A percentile compares a stretch with the other conserved stretches of the same genome.
Conservation (phyloP, 2,329 filamentous ascomycete species). For the Venturia asperata region DNA sequence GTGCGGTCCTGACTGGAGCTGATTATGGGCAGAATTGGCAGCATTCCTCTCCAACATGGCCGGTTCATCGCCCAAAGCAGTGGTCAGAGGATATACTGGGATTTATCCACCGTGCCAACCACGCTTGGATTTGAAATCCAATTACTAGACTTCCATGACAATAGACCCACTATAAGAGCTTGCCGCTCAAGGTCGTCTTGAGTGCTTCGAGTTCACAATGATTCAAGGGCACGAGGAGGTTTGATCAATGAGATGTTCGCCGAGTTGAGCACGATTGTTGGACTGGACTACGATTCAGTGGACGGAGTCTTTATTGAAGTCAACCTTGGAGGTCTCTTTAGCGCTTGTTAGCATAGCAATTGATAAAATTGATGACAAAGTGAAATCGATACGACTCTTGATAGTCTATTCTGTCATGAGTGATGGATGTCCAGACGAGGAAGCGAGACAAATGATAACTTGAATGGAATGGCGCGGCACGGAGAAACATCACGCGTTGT, state of each 20-base stretch:
- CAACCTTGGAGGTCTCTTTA: slow-evolving; percentile 1
- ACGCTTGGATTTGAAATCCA: not conserved
- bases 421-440: not conserved
- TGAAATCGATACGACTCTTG: not conserved
- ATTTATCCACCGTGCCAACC: slow-evolving; percentile 10
- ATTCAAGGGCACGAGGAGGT: slow-evolving; percentile 13
- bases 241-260: not conserved
- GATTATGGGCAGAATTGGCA: slow-evolving; percentile 8
- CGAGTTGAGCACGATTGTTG: slow-evolving; percentile 2
- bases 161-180: not conserved
- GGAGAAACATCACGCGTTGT: not conserved
- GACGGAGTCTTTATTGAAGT: slow-evolving; percentile 13
- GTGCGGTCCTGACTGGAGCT: not conserved
- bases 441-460: not conserved
- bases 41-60: slow-evolving; percentile 3
- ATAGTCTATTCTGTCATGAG: not conserved
- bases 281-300: not conserved
- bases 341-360: not conserved
- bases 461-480: not conserved
- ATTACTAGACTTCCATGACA: slow-evolving; percentile 11
- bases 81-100: not conserved
- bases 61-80: slow-evolving; percentile 6
- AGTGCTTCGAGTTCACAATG: not conserved
- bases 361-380: not conserved
- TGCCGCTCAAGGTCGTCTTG: slow-evolving; percentile 14